Evolutionary conservation across 1,284 basidiomycete species (phyloP).

Genomic region (Schizophyllum commune): DNA sequence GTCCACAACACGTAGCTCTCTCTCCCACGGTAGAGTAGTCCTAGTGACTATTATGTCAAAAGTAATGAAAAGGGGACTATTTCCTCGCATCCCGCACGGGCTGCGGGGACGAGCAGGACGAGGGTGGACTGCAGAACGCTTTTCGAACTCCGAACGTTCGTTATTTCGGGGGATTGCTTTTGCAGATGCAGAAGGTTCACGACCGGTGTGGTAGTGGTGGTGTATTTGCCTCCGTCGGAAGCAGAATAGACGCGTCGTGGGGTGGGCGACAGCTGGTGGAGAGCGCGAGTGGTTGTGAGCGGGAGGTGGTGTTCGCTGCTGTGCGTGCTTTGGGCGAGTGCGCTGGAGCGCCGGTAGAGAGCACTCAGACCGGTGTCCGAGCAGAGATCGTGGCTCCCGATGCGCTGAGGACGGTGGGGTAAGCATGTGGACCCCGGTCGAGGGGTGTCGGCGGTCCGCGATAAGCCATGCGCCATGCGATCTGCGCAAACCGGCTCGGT

Average conservation of each 20-base stretch:
- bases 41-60: background rate
- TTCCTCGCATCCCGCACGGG: background rate
- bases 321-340: background rate
- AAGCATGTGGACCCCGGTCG: background rate
- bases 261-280: background rate
- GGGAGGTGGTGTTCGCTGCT: background rate
- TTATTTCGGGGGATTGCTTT: background rate
- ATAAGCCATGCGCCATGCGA: background rate
- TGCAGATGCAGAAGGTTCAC: background rate
- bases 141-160: background rate
- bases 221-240: background rate
- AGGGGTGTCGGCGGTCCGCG: background rate
- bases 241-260: background rate
- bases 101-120: background rate
- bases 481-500: background rate
- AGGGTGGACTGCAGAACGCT: background rate
- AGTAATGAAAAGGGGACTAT: background rate
- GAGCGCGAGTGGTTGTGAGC: background rate
- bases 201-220: background rate
- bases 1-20: background rate
- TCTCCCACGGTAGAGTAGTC: background rate
- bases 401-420: background rate
- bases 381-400: background rate
- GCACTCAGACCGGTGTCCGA: background rate
- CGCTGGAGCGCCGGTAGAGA: background rate